Evolutionary conservation across 2,329 filamentous ascomycete species (phyloP), one percentile per base, ranked within the genome.

Genomic region (Arthrobotrys entomopaga): DNA sequence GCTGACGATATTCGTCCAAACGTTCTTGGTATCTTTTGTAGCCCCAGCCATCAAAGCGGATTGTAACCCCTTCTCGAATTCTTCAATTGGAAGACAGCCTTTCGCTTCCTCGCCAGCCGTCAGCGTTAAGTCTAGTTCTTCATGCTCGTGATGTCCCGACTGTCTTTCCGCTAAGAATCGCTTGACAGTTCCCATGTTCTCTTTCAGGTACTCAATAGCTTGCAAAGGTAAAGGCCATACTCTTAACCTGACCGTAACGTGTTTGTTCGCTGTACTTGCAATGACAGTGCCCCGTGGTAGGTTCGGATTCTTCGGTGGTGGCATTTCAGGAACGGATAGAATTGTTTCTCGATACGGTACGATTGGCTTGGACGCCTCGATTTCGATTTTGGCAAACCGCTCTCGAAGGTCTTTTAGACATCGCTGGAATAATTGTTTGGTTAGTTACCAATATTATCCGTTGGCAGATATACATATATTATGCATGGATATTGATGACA

Each of bases 311-410:
- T 86, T 91, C 0, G 92, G 91, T 0, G 93, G 89, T 22, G 93
- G 89, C 95, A 99, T 99, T 81, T 99, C 95, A 42, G 93, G 88
- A 0, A 90, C 91, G 24, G 88, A 87, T 46, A 97, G 89, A 70
- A 96, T 97, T 0, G 92, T 95, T 82, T 99, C 95, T 66, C 93
- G 87, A 81, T 97, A 99, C 0, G 95, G 95, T 13, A 99, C 95
- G 75, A 99, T 98, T 0, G 95, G 91, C 49, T 92, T 91, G 66
- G 95, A 93, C 26, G 92, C 92, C 80, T 98, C 94, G 60, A 99
- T 93, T 77, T 98, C 94, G 80, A 96, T 98, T 76, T 88, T 90
- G 4, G 95, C 94, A 80, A 97, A 99, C 3, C 95, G 86, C 80
- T 99, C 95, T 75, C 92, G 87, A 24, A 99, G 84, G 83, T 99